Percentiles rank a stretch among this genome's conserved stretches.
These are phyloP conservation scores for Theileria orientalis DNA, from an alignment of 169 alveolate genomes.

Conservation along the genomic window DNA sequence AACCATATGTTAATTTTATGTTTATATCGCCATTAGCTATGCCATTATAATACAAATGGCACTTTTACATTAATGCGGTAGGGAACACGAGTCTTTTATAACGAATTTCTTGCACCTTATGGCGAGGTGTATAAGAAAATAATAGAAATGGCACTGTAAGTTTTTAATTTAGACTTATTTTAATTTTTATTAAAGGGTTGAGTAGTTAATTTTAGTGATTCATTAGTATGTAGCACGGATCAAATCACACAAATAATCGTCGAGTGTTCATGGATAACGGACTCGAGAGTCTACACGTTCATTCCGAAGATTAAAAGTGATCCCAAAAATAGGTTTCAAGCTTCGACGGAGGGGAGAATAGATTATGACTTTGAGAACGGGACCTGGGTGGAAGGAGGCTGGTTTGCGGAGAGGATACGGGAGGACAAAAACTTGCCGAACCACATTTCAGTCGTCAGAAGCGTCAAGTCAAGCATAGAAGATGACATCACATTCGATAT, in stretches of 20 bases:
- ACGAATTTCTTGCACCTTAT: constrained; percentile 80
- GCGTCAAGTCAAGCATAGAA: constrained; percentile 79
- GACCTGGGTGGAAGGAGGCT: constrained; percentile 83
- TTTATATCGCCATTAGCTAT: background rate
- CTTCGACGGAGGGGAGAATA: constrained; percentile 42
- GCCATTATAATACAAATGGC: background rate
- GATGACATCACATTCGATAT: constrained; percentile 81
- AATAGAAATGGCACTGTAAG: constrained; percentile 68
- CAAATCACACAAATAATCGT: constrained; percentile 65
- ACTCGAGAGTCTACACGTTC: constrained; percentile 70
- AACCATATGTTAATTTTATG: background rate
- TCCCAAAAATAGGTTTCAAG: background rate
- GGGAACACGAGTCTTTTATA: constrained; percentile 77
- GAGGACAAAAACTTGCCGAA: constrained; percentile 82
- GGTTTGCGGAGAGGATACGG: constrained; percentile 88
- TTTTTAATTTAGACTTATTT: constrained; percentile 39
- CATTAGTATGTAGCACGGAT: constrained; percentile 46
- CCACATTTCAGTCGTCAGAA: constrained; percentile 72
- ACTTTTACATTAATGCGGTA: background rate
- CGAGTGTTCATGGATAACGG: constrained; percentile 73
- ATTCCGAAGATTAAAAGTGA: constrained; percentile 53
- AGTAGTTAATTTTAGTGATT: constrained; percentile 31
- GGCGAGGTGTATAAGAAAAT: constrained; percentile 81
- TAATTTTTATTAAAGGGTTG: background rate
- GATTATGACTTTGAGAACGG: constrained; percentile 77